Base-by-base conservation (phyloP, 2,329 filamentous ascomycete species). In the Phialemonium atrogriseum region DNA sequence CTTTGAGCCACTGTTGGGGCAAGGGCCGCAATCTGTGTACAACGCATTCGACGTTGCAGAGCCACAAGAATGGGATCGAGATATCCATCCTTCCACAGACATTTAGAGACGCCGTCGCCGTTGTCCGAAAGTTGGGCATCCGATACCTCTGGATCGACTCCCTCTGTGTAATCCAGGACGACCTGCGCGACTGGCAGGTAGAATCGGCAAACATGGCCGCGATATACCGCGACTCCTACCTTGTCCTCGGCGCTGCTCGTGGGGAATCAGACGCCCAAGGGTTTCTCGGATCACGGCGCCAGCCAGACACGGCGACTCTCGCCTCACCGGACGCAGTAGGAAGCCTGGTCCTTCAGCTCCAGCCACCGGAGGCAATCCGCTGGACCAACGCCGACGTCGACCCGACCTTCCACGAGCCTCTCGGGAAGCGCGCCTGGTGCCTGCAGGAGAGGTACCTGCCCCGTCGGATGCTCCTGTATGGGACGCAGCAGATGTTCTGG, bases 61-160 rank as follows among this genome's bases (percentile, higher is more conserved):
- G 24, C 9, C 30, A 32, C n/a, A 30, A 36, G 24, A 21, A 22
- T 3, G 38, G 37, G 5, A 36, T 40, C 16, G 25, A 29, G 4
- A 25, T 37, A 5, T 12, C 16, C 7, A 13, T 17, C 14, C 27
- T 50, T 4, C 43, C 45, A 4, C 35, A 32, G 16, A 50, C 43
- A 4, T 49, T 53, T n/a, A 44, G 27, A 10, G 50, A 51, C 19
- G 36, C 46, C 4, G 38, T 56, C 10, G 21, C 30, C 1, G 22
- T 55, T 12, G 35, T 43, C 10, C 37, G 37, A 14, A 33, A 24
- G 3, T 40, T 58, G n/a, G 33, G 32, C 0, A 32, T 52, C 7
- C 26, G 35, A 1, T 55, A 51, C 30, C 30, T 57, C 0, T 57
- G 52, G 52, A 50, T 55, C 17, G 51, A 55, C 39, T 45, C 47